Evolutionary conservation across 1,284 basidiomycete genomes (phyloP), one percentile per base, ranked within the genome.

Genomic region (Ustilago bromivora): DNA sequence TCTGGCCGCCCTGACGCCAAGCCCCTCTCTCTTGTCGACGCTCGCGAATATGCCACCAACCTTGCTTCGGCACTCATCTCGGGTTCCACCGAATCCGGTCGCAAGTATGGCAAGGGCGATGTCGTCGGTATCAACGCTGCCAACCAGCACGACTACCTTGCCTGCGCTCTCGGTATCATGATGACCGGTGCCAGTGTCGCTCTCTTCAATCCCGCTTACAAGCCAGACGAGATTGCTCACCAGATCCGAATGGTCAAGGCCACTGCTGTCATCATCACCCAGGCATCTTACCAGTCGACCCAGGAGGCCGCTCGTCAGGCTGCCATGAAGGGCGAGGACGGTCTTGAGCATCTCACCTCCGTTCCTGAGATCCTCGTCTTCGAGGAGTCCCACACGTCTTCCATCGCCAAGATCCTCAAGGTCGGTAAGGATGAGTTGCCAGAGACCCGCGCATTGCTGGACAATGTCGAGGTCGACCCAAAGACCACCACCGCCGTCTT

Each of bases 181-280:
- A 71, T 84, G 41, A 79, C 78, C 17, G 83, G 83, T 31, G 82
- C 76, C 32, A 71, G 80, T 31, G 74, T 79, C 2, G 83, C 82
- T 31, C 76, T 85, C 13, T 76, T 80, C 71, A 85, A 85, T 60
- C 84, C 84, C 1, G 76, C 80, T n/a, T 85, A 84, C 79, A 85
- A 80, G 43, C 62, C 82, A 6, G 43, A 32, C 12, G 84, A 85
- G 57, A 68, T 85, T 28, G 67, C 77, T 1, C 78, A 80, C 57
- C 79, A 83, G 63, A 69, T 85, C n/a, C 61, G 81, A 12, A 76
- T 82, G 71, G 71, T 81, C 54, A 61, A 69, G 35, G 77, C 82
- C 0, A 75, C 76, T 34, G 71, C 76, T n/a, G 62, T 85, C 52
- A 60, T 85, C 47, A 76, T 72, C 31, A 76, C 77, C 2, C 57